Conservation (phyloP, 2,329 filamentous ascomycete species). For the Ophiosphaerella korrae region DNA sequence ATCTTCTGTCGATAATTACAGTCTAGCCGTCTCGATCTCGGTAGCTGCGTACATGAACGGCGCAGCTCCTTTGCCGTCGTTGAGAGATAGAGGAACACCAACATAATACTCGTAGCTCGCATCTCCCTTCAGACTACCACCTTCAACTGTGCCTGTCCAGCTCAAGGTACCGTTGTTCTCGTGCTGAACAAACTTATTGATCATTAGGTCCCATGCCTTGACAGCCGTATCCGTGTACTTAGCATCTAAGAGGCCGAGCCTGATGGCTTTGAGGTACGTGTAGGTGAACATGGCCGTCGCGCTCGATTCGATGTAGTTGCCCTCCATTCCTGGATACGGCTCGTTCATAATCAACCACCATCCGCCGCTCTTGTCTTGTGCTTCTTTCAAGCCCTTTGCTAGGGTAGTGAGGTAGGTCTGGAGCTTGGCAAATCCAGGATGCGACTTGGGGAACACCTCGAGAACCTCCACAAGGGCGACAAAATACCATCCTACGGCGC, state of each 20-base stretch:
- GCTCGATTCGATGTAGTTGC: slow-evolving; percentile 67
- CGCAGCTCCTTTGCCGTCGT: slow-evolving; percentile 51
- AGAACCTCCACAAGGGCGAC: slow-evolving; percentile 55
- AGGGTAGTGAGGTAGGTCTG: slow-evolving; percentile 50
- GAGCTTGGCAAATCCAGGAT: slow-evolving; percentile 46
- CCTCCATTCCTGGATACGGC: slow-evolving; percentile 49
- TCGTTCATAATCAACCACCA: slow-evolving; percentile 66
- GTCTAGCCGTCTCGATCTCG: slow-evolving; percentile 34
- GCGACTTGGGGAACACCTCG: slow-evolving; percentile 51
- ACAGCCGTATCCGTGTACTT: slow-evolving; percentile 47
- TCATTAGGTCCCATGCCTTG: slow-evolving; percentile 53
- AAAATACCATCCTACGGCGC: slow-evolving; percentile 48
- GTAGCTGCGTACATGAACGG: slow-evolving; percentile 48
- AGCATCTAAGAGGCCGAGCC: slow-evolving; percentile 38
- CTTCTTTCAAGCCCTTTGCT: slow-evolving; percentile 49
- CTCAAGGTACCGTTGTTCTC: slow-evolving; percentile 55
- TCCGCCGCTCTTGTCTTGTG: slow-evolving; percentile 54
- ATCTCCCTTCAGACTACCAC: slow-evolving; percentile 57
- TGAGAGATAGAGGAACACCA: slow-evolving; percentile 37
- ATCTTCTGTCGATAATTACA: background rate
- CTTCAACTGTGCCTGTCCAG: slow-evolving; percentile 59
- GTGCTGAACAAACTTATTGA: slow-evolving; percentile 54
- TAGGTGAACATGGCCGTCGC: slow-evolving; percentile 59
- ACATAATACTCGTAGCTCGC: slow-evolving; percentile 57
- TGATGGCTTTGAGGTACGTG: slow-evolving; percentile 42